Conservation (phyloP, 305 asterid genomes). For the Euphrasia arctica region DNA sequence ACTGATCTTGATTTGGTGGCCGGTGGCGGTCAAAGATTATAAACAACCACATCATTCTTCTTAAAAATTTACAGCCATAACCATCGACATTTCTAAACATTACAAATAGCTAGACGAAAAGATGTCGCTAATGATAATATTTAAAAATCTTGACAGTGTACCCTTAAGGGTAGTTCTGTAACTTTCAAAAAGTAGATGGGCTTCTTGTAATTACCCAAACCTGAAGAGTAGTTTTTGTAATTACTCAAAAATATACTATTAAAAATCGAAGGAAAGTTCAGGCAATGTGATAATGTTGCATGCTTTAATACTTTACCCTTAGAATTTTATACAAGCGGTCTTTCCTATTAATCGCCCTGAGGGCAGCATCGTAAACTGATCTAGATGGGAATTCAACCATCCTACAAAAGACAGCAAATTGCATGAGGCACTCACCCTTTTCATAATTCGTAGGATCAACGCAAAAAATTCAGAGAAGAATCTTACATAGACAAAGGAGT, state of each 20-base stretch:
- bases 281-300: slow-evolving; percentile 7
- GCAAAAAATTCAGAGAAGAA: slow-evolving; percentile 22
- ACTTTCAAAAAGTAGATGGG: too few species aligned
- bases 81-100: background rate
- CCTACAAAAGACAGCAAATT: slow-evolving; percentile 43
- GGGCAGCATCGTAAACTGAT: slow-evolving; percentile 43
- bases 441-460: background rate
- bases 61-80: too few species aligned
- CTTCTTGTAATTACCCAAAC: background rate
- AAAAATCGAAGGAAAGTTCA: background rate
- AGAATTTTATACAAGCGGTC: slow-evolving; percentile 51
- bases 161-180: too few species aligned
- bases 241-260: background rate
- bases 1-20: too few species aligned
- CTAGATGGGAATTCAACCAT: slow-evolving; percentile 58
- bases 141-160: background rate
- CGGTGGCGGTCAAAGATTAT: too few species aligned
- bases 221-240: background rate
- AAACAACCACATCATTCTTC: too few species aligned
- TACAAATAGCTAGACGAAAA: background rate
- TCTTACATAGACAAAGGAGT: slow-evolving; percentile 52
- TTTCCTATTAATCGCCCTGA: slow-evolving; percentile 42
- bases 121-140: background rate
- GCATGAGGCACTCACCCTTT: slow-evolving; percentile 1
- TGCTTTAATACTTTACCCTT: slow-evolving; percentile 40